Evolutionary conservation across 1,284 basidiomycete species (phyloP), one percentile per base, ranked within the genome.

Genomic region (Coniferiporia sulphurascens): DNA sequence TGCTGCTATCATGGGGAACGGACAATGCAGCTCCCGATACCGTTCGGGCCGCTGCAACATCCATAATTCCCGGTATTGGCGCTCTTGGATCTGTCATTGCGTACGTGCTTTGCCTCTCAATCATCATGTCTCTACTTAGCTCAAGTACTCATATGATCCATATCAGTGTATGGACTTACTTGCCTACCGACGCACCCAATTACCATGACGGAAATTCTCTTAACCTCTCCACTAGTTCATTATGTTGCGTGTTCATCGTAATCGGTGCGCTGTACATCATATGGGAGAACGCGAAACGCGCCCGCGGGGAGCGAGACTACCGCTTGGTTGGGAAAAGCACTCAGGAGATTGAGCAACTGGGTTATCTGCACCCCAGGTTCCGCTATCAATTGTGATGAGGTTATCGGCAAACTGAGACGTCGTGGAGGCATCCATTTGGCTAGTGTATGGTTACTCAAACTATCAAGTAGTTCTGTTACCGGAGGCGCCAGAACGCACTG

Each of bases 1-100:
- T 76, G 67, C 64, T 74, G 45, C 65, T 76, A n/a, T 69, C 73
- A 7, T 76, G 75, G 75, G 74, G 67, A 17, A 73, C 73, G 17
- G 76, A 75, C 48, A 77, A 77, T 62, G 72, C 75, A n/a, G 72
- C 75, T 0, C 76, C 75, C 1, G 75, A 77, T 59, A 77, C 76
- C 4, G 71, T 76, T 55, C 70, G 73, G 36, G 75, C 75, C 8
- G 70, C 76, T 8, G 71, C 69, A 0, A 76, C 73, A 36, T 75
- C 73, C 7, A 65, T 73, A n/a, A 73, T 76, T 52, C 70, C 75
- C 46, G 72, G 74, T 13, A 65, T 77, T 27, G 75, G 76, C 2
- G 69, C 73, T 19, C 56, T 76, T 15, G 75, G 75, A 12, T 66
- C 75, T 22, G 65, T 77, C 35, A 73, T 77, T n/a, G 74, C 74